phyloP scores from a whole-genome alignment of 805 yeast genomes.

The Grigorovia humatica region DNA sequence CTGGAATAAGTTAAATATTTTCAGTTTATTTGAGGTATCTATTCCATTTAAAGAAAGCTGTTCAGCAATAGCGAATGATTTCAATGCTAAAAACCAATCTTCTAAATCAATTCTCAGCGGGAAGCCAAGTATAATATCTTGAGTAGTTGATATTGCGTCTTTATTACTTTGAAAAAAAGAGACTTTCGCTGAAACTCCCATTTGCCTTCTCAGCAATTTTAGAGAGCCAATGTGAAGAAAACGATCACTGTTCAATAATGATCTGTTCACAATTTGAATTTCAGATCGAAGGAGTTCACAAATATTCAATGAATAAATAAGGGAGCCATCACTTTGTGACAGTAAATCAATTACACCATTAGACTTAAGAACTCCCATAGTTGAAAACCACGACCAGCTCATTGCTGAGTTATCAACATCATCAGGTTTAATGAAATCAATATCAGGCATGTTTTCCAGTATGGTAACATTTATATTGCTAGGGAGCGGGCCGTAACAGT shows the following conservation, averaged over 20 bases:
- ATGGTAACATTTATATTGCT: slow-evolving; percentile 10
- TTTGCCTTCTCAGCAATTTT: slow-evolving; percentile 38
- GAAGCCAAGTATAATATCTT: slow-evolving; percentile 39
- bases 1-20: slow-evolving; percentile 43
- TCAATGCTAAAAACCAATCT: slow-evolving; percentile 65
- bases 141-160: slow-evolving; percentile 5
- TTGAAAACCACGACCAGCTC: slow-evolving; percentile 58
- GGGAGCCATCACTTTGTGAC: slow-evolving; percentile 53
- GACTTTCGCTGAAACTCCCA: slow-evolving; percentile 3
- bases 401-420: neutral
- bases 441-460: slow-evolving; percentile 1
- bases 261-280: slow-evolving; percentile 51
- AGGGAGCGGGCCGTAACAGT: slow-evolving; percentile 49
- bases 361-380: slow-evolving; percentile 59
- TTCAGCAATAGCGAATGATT: slow-evolving; percentile 53
- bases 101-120: slow-evolving; percentile 61
- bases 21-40: slow-evolving; percentile 31
- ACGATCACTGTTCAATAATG: slow-evolving; percentile 50
- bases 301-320: slow-evolving; percentile 49
- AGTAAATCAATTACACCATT: slow-evolving; percentile 53
- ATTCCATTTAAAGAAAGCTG: slow-evolving; percentile 17
- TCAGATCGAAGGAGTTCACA: slow-evolving; percentile 46
- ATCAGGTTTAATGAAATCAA: neutral
- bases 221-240: slow-evolving; percentile 49
- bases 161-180: neutral